Conservation (phyloP, 225 moss, liverwort and hornwort genomes). For the Rhytidiadelphus loreus region DNA sequence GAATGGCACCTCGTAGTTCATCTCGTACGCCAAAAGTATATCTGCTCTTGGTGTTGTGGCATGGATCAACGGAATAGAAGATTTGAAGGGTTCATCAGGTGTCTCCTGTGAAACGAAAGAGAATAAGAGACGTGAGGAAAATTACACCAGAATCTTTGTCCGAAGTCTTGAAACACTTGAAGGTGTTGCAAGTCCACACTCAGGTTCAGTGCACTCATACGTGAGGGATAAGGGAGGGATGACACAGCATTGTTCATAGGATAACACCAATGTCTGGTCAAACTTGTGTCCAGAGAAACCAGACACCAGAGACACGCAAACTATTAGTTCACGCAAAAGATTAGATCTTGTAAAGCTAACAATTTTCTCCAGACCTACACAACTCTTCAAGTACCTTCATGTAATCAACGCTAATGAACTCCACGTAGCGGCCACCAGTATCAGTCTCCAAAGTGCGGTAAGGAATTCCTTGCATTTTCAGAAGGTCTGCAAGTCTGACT, state of each 20-base stretch:
- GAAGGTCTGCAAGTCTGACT: conserved; percentile 50
- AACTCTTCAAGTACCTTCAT: not conserved
- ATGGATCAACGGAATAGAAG: not conserved
- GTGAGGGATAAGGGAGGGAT: not conserved
- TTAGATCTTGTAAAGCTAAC: not conserved
- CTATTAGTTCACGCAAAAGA: not conserved
- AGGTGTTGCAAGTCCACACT: not conserved
- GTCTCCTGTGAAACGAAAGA: not conserved
- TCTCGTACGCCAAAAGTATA: not conserved
- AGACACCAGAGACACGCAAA: not conserved
- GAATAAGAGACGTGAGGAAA: not conserved
- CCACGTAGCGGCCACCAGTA: conserved; percentile 18
- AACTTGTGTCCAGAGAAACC: not conserved
- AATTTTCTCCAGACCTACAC: not conserved
- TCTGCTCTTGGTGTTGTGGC: not conserved
- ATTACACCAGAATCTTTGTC: not conserved
- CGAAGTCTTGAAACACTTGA: not conserved
- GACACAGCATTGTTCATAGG: not conserved
- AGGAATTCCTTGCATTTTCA: conserved; percentile 48
- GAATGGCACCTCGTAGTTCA: not conserved
- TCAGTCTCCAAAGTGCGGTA: conserved; percentile 24
- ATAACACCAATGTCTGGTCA: not conserved
- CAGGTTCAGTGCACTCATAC: not conserved
- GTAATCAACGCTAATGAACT: not conserved
- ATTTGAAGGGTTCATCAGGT: not conserved